Conservation (phyloP, 345 rosid species). For the Xanthoceras sorbifolium region DNA sequence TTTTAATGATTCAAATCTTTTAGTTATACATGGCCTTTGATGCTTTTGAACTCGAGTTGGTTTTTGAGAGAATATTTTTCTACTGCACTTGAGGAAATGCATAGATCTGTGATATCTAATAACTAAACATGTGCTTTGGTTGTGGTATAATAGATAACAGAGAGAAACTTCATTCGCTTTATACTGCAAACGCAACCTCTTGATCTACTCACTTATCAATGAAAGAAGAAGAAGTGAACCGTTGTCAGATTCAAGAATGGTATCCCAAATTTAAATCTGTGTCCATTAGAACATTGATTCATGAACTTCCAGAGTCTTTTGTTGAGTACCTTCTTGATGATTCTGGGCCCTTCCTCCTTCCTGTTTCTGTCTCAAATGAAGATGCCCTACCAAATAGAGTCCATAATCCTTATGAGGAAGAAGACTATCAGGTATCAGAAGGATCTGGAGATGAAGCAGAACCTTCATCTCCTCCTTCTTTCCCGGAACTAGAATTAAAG, state of each 20-base stretch:
- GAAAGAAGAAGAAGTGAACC: slow-evolving; percentile 71
- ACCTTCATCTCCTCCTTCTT: slow-evolving; percentile 47
- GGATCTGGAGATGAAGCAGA: slow-evolving; percentile 74
- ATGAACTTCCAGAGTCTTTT: slow-evolving; percentile 74
- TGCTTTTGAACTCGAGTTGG: background rate
- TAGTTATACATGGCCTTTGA: background rate
- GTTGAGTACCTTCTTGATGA: slow-evolving; percentile 72
- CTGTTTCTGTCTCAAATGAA: slow-evolving; percentile 55
- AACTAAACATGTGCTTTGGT: background rate
- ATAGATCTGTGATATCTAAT: background rate
- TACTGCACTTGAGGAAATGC: background rate
- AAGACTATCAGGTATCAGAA: slow-evolving; percentile 61
- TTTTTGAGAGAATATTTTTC: background rate
- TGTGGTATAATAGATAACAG: background rate
- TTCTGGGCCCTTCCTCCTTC: slow-evolving; percentile 74
- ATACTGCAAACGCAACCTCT: background rate
- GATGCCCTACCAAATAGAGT: slow-evolving; percentile 81
- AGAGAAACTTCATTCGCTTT: background rate
- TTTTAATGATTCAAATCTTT: too few species aligned
- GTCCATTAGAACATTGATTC: slow-evolving; percentile 69
- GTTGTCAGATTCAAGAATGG: slow-evolving; percentile 90
- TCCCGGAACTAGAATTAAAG: slow-evolving; percentile 67
- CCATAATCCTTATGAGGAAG: slow-evolving; percentile 64
- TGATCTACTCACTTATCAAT: slow-evolving; percentile 28
- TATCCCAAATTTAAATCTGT: slow-evolving; percentile 71